Evolutionary conservation across 108 stramenopile species (phyloP).

Genomic region (Nannochloropsis gaditana): DNA sequence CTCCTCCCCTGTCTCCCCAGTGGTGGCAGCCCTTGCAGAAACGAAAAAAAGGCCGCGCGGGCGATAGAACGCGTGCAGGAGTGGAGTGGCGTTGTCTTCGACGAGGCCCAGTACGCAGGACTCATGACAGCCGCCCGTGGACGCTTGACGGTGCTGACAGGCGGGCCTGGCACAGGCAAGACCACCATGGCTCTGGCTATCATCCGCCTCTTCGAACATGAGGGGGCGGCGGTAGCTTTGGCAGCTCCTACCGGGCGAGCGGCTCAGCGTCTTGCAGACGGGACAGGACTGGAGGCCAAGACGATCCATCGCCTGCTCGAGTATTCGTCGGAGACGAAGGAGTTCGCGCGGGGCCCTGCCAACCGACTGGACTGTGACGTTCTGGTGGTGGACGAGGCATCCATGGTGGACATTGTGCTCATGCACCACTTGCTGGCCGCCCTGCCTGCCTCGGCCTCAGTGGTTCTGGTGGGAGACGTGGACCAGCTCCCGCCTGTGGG

Average conservation of each 20-base stretch:
- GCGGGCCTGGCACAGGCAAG: background rate
- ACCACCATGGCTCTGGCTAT: background rate
- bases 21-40: background rate
- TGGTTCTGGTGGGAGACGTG: background rate
- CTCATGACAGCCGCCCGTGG: background rate
- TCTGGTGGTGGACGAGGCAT: background rate
- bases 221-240: background rate
- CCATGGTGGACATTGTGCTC: background rate
- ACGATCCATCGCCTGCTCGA: background rate
- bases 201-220: background rate
- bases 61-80: background rate
- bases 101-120: background rate
- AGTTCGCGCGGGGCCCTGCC: background rate
- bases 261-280: background rate
- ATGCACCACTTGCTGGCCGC: conserved; percentile 6
- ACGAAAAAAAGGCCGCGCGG: background rate
- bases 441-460: conserved; percentile 4
- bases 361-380: background rate
- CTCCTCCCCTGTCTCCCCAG: background rate
- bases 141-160: background rate
- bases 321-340: background rate
- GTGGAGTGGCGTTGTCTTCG: conserved; percentile 12
- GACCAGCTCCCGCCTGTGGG: background rate
- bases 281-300: background rate
- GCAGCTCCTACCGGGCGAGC: conserved; percentile 6